phyloP scores from a whole-genome alignment of 225 moss, liverwort and hornwort species.

The Takakia lepidozioides region DNA sequence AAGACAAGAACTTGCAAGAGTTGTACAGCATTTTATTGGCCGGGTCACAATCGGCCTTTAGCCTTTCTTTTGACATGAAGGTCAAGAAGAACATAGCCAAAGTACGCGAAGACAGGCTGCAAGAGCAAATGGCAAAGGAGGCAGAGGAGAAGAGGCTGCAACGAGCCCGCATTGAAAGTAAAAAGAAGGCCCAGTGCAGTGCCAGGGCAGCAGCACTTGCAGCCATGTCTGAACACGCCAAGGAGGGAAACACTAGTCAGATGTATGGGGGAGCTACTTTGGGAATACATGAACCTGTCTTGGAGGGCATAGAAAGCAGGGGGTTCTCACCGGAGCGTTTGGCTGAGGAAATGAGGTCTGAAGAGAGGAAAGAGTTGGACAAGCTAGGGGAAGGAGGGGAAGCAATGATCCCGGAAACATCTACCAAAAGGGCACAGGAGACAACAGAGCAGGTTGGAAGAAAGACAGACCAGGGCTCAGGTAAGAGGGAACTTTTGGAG shows the following conservation, averaged over 20 bases:
- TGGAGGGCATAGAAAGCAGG: neutral
- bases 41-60: slow-evolving; percentile 46
- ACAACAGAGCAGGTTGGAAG: neutral
- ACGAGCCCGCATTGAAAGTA: too few relatives aligned
- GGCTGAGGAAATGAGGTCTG: neutral
- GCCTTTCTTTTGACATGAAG: slow-evolving; percentile 44
- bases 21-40: slow-evolving; percentile 38
- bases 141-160: slow-evolving; percentile 28
- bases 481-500: too few relatives aligned
- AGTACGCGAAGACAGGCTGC: slow-evolving; percentile 42
- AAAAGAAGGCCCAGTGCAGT: slow-evolving; percentile 38
- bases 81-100: slow-evolving; percentile 37
- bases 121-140: slow-evolving; percentile 39
- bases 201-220: slow-evolving; percentile 38
- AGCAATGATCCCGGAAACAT: neutral
- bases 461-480: neutral
- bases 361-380: neutral
- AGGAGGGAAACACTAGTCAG: neutral
- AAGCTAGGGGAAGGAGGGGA: neutral
- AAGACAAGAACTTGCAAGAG: slow-evolving; percentile 41
- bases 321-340: neutral
- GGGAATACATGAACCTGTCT: neutral
- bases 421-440: neutral
- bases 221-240: neutral
- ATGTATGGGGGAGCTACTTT: neutral